Base-by-base conservation (phyloP, 169 alveolate species). In the Cyclospora cayetanensis region DNA sequence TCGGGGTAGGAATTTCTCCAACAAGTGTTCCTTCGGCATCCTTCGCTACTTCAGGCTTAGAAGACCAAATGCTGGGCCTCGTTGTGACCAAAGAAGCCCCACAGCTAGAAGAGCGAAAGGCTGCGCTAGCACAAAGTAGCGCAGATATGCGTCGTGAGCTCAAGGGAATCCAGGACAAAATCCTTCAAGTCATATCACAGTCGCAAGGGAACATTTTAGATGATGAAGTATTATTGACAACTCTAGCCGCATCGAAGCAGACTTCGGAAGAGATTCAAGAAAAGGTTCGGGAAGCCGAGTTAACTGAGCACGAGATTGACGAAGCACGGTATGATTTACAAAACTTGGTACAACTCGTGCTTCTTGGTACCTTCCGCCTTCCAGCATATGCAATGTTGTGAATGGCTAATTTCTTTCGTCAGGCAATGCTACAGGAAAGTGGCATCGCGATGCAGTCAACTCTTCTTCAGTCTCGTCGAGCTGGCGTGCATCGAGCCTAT, bases 401-500 rank as follows among this genome's bases (percentile, higher is more conserved):
- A n/a, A n/a, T 25, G 7, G 25, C 79, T 25, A n/a, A 18, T 41
- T 0, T 63, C 4, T 29, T 46, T 60, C 41, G 29, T 66, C 66
- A 97, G 98, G 95, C 98, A 97, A 88, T 95, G 96, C 88, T 98
- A 96, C 94, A 92, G 98, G 66, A 98, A 98, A 31, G 98, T 97
- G 12, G 99, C 99, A n/a, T 97, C 95, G 92, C 96, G 99, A 82
- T 97, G 98, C n/a, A 94, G 98, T n/a, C 95, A 97, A 55, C 96
- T 98, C 55, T 98, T 97, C 97, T 98, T 98, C 96, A 96, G 98
- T 55, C 96, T 98, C 52, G 97, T 97, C 77, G 99, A 98, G 93
- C 94, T 98, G 50, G 96, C 98, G 27, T 93, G 95, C 91, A 95
- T 98, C 83, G 99, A 98, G 94, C 99, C 99, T n/a, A 98, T 98